A percentile compares a stretch with the other conserved stretches of the same genome.
These are phyloP conservation scores for Suhomyces vadensis DNA, from an alignment of 805 yeast genomes.

Conservation along the genomic window DNA sequence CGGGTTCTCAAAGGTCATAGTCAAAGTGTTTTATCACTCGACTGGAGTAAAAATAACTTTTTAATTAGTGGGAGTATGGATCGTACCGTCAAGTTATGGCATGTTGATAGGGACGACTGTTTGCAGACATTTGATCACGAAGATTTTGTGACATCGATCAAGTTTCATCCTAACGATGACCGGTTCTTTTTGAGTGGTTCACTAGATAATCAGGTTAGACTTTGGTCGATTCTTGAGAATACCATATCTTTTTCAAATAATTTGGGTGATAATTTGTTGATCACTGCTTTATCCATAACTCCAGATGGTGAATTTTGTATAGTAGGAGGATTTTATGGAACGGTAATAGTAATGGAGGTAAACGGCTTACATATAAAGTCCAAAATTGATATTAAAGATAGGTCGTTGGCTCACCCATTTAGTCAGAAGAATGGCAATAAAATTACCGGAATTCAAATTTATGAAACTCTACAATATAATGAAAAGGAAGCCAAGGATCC, in stretches of 20 bases:
- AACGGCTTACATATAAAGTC: conserved; percentile 52
- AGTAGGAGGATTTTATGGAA: conserved; percentile 82
- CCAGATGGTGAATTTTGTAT: conserved; percentile 61
- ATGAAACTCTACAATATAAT: conserved; percentile 19
- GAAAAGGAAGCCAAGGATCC: conserved; percentile 10
- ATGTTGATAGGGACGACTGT: conserved; percentile 63
- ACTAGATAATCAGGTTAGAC: conserved; percentile 66
- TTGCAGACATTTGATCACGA: conserved; percentile 66
- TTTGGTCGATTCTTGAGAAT: conserved; percentile 85
- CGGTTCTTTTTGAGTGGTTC: conserved; percentile 83
- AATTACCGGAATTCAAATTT: conserved; percentile 72
- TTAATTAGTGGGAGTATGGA: conserved; percentile 82
- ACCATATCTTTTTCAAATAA: conserved; percentile 53
- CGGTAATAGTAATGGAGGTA: conserved; percentile 59
- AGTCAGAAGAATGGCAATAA: conserved; percentile 41
- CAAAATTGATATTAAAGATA: conserved; percentile 34
- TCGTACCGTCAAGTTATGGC: conserved; percentile 82
- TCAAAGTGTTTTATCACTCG: conserved; percentile 68
- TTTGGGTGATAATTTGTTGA: conserved; percentile 60
- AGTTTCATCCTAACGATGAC: conserved; percentile 84
- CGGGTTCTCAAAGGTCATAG: conserved; percentile 66
- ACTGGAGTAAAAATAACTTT: conserved; percentile 89
- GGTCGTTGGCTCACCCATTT: conserved; percentile 24
- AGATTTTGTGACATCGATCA: conserved; percentile 81
- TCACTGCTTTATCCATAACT: conserved; percentile 74